Base-by-base conservation (phyloP, 306 rosid genomes). In the Vigna nakashimae region DNA sequence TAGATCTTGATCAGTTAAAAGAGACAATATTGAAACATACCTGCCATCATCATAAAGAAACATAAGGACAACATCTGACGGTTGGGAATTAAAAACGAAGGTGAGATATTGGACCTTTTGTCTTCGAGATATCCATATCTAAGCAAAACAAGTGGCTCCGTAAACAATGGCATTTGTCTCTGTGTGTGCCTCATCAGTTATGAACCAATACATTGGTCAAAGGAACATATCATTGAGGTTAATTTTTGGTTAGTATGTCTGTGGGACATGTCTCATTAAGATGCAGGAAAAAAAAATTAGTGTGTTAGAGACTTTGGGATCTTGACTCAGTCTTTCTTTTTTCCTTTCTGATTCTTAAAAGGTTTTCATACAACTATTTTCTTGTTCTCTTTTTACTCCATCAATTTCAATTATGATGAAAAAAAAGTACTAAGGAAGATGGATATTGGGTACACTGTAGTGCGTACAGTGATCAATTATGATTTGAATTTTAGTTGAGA, bases 191-290 rank as follows among this genome's bases (percentile, higher is more conserved):
- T 42, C 46, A 42, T 42, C 46, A 9, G 46, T 38, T 38, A 17
- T 48, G 16, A 34, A 63, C 38, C 69, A 32, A 48, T 26, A 59
- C 28, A 68, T 30, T 55, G 73, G 85, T 77, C 85, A 77, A 82
- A 53, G 78, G 69, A 46, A 65, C 62, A 46, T 63, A 45, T 77
- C 43, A 49, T 36, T 71, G 65, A 22, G 40, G 28, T 73, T 58
- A 77, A 46, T 65, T 34, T 76, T 71, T 73, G 59, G 64, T 55
- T 65, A 56, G 56, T 30, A 48, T 64, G 78, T 9, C 15, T 60
- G 48, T 63, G 42, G 78, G 78, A 56, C 79, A 77, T 57, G 66
- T 58, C 71, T 40, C 82, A 40, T 73, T 78, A 83, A 67, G 73
- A 66, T 78, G 63, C 11, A 16, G 38, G 69, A 68, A 66, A 40